Base-by-base conservation (phyloP, 225 moss, liverwort and hornwort species). In the Pseudisothecium myosuroides region DNA sequence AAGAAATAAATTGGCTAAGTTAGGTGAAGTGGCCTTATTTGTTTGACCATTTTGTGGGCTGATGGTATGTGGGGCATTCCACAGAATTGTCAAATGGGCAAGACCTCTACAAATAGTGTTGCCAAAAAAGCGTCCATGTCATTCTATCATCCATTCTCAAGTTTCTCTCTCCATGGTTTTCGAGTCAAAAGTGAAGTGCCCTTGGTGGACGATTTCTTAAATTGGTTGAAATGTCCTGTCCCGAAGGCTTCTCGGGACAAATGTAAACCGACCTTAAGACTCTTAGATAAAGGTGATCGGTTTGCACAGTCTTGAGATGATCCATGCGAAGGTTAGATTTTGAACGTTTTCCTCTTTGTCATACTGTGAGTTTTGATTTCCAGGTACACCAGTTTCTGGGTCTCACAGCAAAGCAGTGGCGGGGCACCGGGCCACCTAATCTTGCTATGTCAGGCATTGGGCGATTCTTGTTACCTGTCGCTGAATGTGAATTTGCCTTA, bases 371-470 rank as follows among this genome's bases (percentile, higher is more conserved):
- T 61, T 80, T 86, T 82, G 64, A 58, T 78, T 76, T 56, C 64
- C 94, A 98, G 98, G 93, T 97, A 85, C 96, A 96, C 87, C 96
- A 98, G 88, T 96, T 93, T 89, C 86, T 98, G 88, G 96, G 97
- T 29, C 92, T 98, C 79, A 85, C 91, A 62, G 68, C 80, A 47
- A 96, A 94, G 90, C 88, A 91, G 89, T 89, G 79, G 91, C 89
- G 95, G 50, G 94, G 95, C 90, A 91, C 93, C 47, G 88, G 89
- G 47, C 91, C 92, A 86, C 79, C 87, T 43, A 92, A 85, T 88
- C 65, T 82, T 83, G 87, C 87, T 76, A 72, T 92, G 56, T 83
- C 90, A 43, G 95, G 97, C 66, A 88, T 91, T 24, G 98, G 98
- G 45, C 97, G 98, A 41, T 96, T 93, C 79, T 87, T 98, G 90